Percentiles rank a stretch among this genome's conserved stretches.
These are phyloP conservation scores for Neolentinus lepideus DNA, from an alignment of 1,284 basidiomycete genomes.

Conservation along the genomic window DNA sequence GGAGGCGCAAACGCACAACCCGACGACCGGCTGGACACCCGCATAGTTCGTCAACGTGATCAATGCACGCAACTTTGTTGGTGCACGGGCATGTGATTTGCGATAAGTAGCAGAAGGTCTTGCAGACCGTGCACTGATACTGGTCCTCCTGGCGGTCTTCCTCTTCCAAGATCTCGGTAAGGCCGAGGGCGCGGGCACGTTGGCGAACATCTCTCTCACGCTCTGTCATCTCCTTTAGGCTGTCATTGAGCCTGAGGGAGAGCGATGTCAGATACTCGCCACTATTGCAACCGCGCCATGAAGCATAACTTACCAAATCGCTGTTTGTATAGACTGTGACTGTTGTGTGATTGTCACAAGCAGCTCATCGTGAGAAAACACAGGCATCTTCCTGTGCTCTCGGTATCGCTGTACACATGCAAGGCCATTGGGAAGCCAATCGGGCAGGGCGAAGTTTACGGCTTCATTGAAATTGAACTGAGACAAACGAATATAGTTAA, in stretches of 20 bases:
- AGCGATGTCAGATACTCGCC: not conserved
- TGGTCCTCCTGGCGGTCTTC: slow-evolving; percentile 87
- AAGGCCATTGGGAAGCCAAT: slow-evolving; percentile 87
- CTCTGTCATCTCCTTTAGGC: slow-evolving; percentile 83
- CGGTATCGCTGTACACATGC: slow-evolving; percentile 88
- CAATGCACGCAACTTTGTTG: slow-evolving; percentile 76
- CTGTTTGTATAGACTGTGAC: slow-evolving; percentile 89
- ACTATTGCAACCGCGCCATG: not conserved
- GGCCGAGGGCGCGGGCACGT: slow-evolving; percentile 45
- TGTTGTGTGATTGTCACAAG: slow-evolving; percentile 93
- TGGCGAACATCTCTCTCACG: slow-evolving; percentile 73
- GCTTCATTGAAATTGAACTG: slow-evolving; percentile 98
- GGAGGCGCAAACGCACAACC: slow-evolving; percentile 73
- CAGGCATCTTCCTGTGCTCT: slow-evolving; percentile 86
- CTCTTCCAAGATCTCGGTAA: slow-evolving; percentile 69
- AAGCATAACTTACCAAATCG: slow-evolving; percentile 66
- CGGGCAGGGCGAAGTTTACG: slow-evolving; percentile 96
- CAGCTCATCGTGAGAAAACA: slow-evolving; percentile 98
- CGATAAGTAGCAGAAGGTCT: slow-evolving; percentile 92
- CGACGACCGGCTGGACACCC: slow-evolving; percentile 54
- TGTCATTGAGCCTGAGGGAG: slow-evolving; percentile 66
- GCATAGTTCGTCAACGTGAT: slow-evolving; percentile 79
- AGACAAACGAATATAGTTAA: slow-evolving; percentile 7
- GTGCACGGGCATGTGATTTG: slow-evolving; percentile 83
- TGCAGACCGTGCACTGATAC: slow-evolving; percentile 93